phyloP scores from a whole-genome alignment of 306 rosid species.

The Cucurbita argyrosperma region DNA sequence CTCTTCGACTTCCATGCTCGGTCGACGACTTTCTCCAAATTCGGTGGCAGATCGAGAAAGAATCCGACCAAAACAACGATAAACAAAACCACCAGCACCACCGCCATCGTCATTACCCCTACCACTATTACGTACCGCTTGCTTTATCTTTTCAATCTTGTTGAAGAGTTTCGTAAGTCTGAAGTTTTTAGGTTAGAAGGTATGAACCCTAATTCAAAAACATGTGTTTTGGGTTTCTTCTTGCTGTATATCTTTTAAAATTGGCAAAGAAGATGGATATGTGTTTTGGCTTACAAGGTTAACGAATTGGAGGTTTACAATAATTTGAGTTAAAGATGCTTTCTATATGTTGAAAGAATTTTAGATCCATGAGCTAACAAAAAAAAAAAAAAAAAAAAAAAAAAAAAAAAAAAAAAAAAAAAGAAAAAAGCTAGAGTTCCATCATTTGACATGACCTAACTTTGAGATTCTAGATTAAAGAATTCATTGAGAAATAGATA shows the following conservation, averaged over 20 bases:
- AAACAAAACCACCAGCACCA: not conserved
- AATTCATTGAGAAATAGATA: too few species aligned
- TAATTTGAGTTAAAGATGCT: not conserved
- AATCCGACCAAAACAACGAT: not conserved
- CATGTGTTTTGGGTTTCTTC: not conserved
- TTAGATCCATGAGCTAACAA: too few species aligned
- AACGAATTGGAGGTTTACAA: conserved; percentile 1
- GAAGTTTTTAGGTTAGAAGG: not conserved
- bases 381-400: too few species aligned
- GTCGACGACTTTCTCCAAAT: conserved; percentile 26
- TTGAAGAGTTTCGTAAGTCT: not conserved
- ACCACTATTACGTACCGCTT: not conserved
- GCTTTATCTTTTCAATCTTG: conserved; percentile 2
- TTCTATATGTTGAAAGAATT: not conserved
- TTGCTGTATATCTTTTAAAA: not conserved
- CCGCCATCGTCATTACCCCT: not conserved
- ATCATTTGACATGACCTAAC: too few species aligned
- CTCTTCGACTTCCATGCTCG: conserved; percentile 55
- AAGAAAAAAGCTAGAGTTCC: too few species aligned
- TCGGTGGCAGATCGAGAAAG: not conserved
- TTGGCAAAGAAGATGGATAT: not conserved
- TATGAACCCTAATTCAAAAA: not conserved
- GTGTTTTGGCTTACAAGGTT: not conserved
- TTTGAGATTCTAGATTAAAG: too few species aligned
- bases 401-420: too few species aligned